These are phyloP conservation scores for Aspergillus alliaceus DNA, from an alignment of 2,329 filamentous ascomycete species.

Conservation along the genomic window DNA sequence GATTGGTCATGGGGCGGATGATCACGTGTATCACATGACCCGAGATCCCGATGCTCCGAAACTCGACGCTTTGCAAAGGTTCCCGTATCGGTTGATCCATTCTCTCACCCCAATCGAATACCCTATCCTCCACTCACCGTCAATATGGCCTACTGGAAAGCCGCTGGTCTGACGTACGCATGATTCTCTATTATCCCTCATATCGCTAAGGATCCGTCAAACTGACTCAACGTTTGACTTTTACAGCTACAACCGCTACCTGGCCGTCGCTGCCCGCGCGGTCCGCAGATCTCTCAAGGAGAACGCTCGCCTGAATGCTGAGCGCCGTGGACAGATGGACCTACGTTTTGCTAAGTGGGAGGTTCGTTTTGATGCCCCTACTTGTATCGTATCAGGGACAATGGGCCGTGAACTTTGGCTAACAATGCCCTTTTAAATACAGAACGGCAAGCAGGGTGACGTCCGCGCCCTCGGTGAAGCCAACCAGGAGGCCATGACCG, in stretches of 20 bases:
- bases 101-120: slow-evolving; percentile 30
- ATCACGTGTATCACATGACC: slow-evolving; percentile 33
- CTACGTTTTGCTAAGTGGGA: slow-evolving; percentile 92
- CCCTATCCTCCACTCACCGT: slow-evolving; percentile 29
- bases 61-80: slow-evolving; percentile 33
- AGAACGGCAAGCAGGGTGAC: slow-evolving; percentile 98
- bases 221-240: slow-evolving; percentile 9
- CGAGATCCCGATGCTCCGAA: slow-evolving; percentile 33
- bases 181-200: background rate
- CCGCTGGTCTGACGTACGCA: slow-evolving; percentile 88
- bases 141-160: slow-evolving; percentile 98
- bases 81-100: slow-evolving; percentile 24
- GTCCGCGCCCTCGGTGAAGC: slow-evolving; percentile 66
- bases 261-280: slow-evolving; percentile 88
- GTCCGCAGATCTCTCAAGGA: slow-evolving; percentile 98
- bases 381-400: slow-evolving; percentile 1
- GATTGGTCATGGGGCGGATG: background rate
- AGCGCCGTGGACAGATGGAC: slow-evolving; percentile 87
- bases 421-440: slow-evolving; percentile 30
- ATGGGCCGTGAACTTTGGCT: slow-evolving; percentile 24
- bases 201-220: background rate
- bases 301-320: slow-evolving; percentile 79
- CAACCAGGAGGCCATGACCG: slow-evolving; percentile 51
- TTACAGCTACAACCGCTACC: slow-evolving; percentile 98
- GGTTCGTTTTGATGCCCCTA: slow-evolving; percentile 60